Evolutionary conservation across 2,329 filamentous ascomycete genomes (phyloP), one percentile per base, ranked within the genome.

Genomic region (Passalora sequoiae): DNA sequence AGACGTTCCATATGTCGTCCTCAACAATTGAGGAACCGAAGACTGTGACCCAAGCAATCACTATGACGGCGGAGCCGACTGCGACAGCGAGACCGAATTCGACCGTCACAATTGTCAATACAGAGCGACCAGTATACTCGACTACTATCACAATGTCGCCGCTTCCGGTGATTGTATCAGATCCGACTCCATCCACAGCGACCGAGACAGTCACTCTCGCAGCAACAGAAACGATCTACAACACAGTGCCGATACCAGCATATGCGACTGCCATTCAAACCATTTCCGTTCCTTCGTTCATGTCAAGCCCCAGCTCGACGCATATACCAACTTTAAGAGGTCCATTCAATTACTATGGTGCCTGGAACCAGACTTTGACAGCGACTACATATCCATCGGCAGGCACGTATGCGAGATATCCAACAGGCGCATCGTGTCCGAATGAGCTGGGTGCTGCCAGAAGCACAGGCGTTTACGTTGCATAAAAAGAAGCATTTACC

Each of bases 1-100:
- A 45, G 8, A 40, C 42, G 15, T 17, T 49, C 20, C 44, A 38
- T 19, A 30, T 38, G 40, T 49, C 48, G n/a, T 32, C 40, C 12
- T 44, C 40, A 16, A 29, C 45, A 24, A 24, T 29, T 2, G 24
- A 40, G 19, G 35, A 32, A 9, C 27, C 40, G 7, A 28, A 40
- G 24, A 35, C 44, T 22, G 38, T 42, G 30, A 32, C 45, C 36
- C 9, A 37, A 27, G 43, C 49, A 31, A 29, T 36, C 13, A 49
- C 46, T 8, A 45, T 47, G 13, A 44, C 44, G n/a, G 24, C 40
- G 7, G 46, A 28, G 35, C 31, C 29, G 20, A 24, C 21, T 35
- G 37, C 27, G 8, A 40, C 47, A 3, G 31, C 40, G 17, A 25
- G 37, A 13, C 16, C 42, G 10, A 47, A 10, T 10, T 35, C 28